Evolutionary conservation across 2,329 filamentous ascomycete genomes (phyloP).

Genomic region (Sclerotinia sclerotiorum): DNA sequence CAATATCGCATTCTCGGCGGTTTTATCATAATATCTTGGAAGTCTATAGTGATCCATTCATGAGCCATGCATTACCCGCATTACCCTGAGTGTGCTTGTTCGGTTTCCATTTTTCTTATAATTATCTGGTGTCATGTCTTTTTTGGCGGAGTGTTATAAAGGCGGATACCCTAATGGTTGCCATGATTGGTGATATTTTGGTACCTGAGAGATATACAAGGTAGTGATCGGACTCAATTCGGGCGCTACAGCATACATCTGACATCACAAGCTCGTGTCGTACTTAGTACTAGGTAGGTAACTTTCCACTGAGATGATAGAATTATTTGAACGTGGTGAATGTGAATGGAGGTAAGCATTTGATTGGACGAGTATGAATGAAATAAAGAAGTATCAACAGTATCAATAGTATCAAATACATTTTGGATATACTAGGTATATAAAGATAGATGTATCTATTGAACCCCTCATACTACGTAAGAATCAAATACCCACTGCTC

Average conservation of each 20-base stretch:
- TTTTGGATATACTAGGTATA: background rate
- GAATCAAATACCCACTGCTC: background rate
- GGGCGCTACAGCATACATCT: background rate
- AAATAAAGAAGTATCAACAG: background rate
- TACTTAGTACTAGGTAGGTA: too few species aligned
- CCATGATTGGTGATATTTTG: conserved; percentile 5
- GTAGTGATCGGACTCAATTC: conserved; percentile 22
- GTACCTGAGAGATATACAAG: background rate
- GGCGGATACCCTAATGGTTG: background rate
- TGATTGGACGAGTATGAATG: background rate
- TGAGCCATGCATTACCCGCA: too few species aligned
- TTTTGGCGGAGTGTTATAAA: background rate
- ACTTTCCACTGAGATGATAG: background rate
- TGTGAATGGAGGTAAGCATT: background rate
- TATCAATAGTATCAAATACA: background rate
- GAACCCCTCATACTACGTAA: too few species aligned
- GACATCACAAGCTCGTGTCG: conserved; percentile 8
- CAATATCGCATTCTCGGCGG: background rate
- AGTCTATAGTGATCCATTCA: background rate
- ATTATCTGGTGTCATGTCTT: background rate
- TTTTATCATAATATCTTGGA: background rate
- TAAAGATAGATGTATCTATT: background rate
- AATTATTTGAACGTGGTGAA: background rate
- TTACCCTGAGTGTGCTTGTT: background rate
- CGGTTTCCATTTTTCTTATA: background rate